Evolutionary conservation across 1,284 basidiomycete genomes (phyloP).

Genomic region (Ustilago nuda): DNA sequence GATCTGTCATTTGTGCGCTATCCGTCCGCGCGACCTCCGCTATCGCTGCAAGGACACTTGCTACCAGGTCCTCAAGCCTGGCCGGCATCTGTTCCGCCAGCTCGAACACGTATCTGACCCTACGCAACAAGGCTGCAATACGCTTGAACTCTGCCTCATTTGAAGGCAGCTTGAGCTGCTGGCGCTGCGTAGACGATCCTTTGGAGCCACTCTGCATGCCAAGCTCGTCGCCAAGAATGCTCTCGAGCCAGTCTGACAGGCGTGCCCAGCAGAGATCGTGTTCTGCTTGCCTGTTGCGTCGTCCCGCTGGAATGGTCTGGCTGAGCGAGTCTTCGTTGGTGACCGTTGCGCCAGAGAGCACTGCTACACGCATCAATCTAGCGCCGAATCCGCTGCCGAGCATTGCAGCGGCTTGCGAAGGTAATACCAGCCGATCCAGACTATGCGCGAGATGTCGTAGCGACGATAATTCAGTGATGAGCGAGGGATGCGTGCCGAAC

Average conservation of each 20-base stretch:
- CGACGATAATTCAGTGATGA: slow-evolving; percentile 53
- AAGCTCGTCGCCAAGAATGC: slow-evolving; percentile 48
- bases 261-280: slow-evolving; percentile 50
- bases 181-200: slow-evolving; percentile 3
- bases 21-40: slow-evolving; percentile 16
- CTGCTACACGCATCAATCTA: slow-evolving; percentile 45
- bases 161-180: slow-evolving; percentile 24
- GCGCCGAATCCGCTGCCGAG: slow-evolving; percentile 41
- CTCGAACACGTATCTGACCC: slow-evolving; percentile 32
- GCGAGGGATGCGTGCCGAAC: slow-evolving; percentile 34
- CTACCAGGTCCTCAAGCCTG: slow-evolving; percentile 28
- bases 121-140: slow-evolving; percentile 22
- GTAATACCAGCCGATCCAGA: slow-evolving; percentile 46
- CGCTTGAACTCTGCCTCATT: slow-evolving; percentile 35
- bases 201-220: slow-evolving; percentile 15
- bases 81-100: slow-evolving; percentile 41
- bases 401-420: slow-evolving; percentile 53
- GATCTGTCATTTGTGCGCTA: not conserved
- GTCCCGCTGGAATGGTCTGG: slow-evolving; percentile 28
- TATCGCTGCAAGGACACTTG: slow-evolving; percentile 29
- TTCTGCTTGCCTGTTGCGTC: slow-evolving; percentile 28
- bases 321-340: slow-evolving; percentile 50
- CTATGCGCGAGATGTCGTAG: slow-evolving; percentile 50
- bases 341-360: slow-evolving; percentile 45
- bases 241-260: slow-evolving; percentile 51